These are phyloP conservation scores for Ascochyta pisi DNA, from an alignment of 2,329 filamentous ascomycete genomes.

Conservation along the genomic window DNA sequence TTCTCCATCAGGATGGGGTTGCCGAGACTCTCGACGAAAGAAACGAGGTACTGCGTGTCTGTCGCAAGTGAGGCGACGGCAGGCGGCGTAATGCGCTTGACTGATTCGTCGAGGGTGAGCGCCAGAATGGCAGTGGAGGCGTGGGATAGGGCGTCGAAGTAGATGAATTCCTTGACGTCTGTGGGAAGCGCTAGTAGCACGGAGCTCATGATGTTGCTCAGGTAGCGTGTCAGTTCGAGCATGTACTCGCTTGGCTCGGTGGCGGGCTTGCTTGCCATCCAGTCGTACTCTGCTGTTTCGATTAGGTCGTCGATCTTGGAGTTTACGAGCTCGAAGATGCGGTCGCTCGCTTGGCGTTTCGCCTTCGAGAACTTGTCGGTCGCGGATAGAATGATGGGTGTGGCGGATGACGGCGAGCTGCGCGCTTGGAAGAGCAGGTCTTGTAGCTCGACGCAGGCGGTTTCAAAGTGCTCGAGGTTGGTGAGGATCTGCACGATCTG, in stretches of 20 bases:
- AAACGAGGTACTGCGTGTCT: slow-evolving; percentile 82
- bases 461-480: slow-evolving; percentile 96
- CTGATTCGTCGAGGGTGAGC: slow-evolving; percentile 77
- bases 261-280: slow-evolving; percentile 69
- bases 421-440: slow-evolving; percentile 83
- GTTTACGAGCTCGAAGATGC: slow-evolving; percentile 98
- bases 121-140: slow-evolving; percentile 84
- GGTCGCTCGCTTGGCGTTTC: slow-evolving; percentile 95
- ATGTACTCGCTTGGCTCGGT: slow-evolving; percentile 90
- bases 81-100: slow-evolving; percentile 86
- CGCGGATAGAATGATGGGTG: slow-evolving; percentile 78
- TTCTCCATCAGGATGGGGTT: slow-evolving; percentile 89
- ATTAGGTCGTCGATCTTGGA: slow-evolving; percentile 98
- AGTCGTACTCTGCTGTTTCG: slow-evolving; percentile 97
- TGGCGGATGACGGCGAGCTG: slow-evolving; percentile 80
- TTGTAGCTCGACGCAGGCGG: slow-evolving; percentile 88
- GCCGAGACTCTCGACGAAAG: slow-evolving; percentile 86
- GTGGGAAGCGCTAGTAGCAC: slow-evolving; percentile 91
- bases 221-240: slow-evolving; percentile 89
- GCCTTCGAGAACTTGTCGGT: slow-evolving; percentile 87
- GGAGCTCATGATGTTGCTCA: slow-evolving; percentile 95
- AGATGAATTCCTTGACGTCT: slow-evolving; percentile 96
- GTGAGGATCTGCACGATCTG: slow-evolving; percentile 99
- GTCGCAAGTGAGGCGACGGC: slow-evolving; percentile 80
- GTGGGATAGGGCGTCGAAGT: slow-evolving; percentile 94